Evolutionary conservation across 306 rosid species (phyloP), one percentile per base, ranked within the genome.

Genomic region (Malus domestica): DNA sequence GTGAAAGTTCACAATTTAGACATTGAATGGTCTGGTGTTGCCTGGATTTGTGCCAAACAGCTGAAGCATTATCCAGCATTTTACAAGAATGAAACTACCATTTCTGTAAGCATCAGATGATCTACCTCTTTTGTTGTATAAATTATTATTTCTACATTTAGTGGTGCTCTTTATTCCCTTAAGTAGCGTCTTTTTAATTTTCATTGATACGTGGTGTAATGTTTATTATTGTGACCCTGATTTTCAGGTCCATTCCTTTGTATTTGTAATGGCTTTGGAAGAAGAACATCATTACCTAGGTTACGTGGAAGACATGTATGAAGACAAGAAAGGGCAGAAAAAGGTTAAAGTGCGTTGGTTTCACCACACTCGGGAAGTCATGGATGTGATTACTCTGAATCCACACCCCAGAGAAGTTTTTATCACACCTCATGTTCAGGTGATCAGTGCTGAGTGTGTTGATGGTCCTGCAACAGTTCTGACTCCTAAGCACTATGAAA

Each of bases 261-360:
- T 90, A 22, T 87, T 81, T 74, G 76, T 92, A 62, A 88, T 90
- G 93, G 90, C 92, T 81, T 87, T 85, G 55, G 55, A 49, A 79
- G 97, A 88, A 76, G 91, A 81, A 68, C 67, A 59, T 51, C 84
- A 80, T 25, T 84, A 88, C 80, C 92, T 92, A 81, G 96, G 93
- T 85, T 92, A 92, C 82, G 63, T 92, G 87, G 97, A 92, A 87
- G 97, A 92, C 83, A 87, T 92, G 92, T 90, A 90, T 76, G 97
- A 90, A 85, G 92, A 92, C 83, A 87, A 88, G 84, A 90, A 88
- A 84, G 86, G 86, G 51, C 88, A 80, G 75, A 90, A 90, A 81
- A 92, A 79, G 86, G 92, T 88, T 15, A 92, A 88, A 80, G 92
- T 92, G 49, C 85, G 96, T 27, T 92, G 97, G 97, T 90, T 92